These are phyloP conservation scores for Scheffersomyces lignosus DNA, from an alignment of 805 yeast genomes.

Conservation along the genomic window DNA sequence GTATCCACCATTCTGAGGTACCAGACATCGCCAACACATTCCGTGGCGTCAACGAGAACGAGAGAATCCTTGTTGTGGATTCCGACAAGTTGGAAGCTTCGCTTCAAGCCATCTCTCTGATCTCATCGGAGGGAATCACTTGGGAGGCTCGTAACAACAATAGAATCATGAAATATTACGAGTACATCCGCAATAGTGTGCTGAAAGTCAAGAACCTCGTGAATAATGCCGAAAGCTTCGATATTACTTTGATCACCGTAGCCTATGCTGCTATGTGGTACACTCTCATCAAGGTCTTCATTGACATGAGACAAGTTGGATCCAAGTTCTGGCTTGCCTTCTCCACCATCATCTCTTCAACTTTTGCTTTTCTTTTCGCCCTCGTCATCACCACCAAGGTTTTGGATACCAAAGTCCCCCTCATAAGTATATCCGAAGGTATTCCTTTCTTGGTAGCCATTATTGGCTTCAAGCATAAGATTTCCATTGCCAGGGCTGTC, in stretches of 20 bases:
- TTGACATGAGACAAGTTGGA: constrained; percentile 75
- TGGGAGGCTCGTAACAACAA: constrained; percentile 65
- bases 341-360: constrained; percentile 74
- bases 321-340: constrained; percentile 87
- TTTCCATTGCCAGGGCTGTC: constrained; percentile 65
- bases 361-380: constrained; percentile 82
- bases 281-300: constrained; percentile 71
- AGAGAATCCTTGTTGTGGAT: constrained; percentile 41
- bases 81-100: constrained; percentile 25
- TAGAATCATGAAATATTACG: constrained; percentile 56
- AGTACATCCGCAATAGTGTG: constrained; percentile 44
- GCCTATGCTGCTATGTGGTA: constrained; percentile 90
- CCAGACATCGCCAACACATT: constrained; percentile 45
- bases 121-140: constrained; percentile 43
- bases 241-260: constrained; percentile 70
- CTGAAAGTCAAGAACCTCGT: constrained; percentile 46
- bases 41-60: constrained; percentile 40
- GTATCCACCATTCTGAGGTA: constrained; percentile 37
- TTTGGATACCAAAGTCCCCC: constrained; percentile 61
- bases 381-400: constrained; percentile 56
- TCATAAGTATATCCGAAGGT: constrained; percentile 82
- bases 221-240: constrained; percentile 80
- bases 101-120: constrained; percentile 22
- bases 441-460: constrained; percentile 90
- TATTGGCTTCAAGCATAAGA: constrained; percentile 87